These are phyloP conservation scores for Stagonosporopsis chrysanthemi DNA, from an alignment of 2,329 filamentous ascomycete genomes.

Conservation along the genomic window DNA sequence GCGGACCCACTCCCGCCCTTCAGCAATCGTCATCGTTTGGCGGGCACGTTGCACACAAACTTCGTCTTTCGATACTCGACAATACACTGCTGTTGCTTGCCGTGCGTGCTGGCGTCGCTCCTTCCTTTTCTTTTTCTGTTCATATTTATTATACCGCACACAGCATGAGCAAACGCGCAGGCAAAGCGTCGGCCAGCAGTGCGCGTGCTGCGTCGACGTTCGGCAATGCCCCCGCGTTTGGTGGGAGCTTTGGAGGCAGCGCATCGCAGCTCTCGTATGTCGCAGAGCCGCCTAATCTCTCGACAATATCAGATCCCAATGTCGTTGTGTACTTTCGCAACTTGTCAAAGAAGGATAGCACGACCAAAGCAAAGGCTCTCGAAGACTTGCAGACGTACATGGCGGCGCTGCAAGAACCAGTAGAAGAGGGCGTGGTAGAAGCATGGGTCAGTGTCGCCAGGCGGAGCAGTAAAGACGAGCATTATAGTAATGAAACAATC, in stretches of 20 bases:
- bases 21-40: conserved; percentile 15
- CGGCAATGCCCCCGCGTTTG: conserved; percentile 44
- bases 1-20: conserved; percentile 12
- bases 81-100: background rate
- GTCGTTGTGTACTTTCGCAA: conserved; percentile 93
- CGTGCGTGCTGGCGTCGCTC: conserved; percentile 11
- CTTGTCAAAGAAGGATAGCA: conserved; percentile 88
- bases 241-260: conserved; percentile 57
- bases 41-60: conserved; percentile 11
- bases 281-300: conserved; percentile 82
- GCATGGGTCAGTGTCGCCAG: conserved; percentile 76
- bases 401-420: conserved; percentile 64
- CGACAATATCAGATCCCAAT: conserved; percentile 77
- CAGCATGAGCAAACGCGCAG: conserved; percentile 66
- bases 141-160: conserved; percentile 1
- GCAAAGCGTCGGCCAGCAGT: conserved; percentile 70
- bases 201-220: conserved; percentile 63
- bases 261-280: conserved; percentile 82
- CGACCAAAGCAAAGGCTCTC: conserved; percentile 87
- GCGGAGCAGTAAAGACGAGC: background rate
- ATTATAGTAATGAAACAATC: conserved; percentile 24
- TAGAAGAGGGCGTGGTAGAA: conserved; percentile 84
- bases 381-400: conserved; percentile 80
- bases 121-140: conserved; percentile 13
- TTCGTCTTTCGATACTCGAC: conserved; percentile 6